Evolutionary conservation across 805 yeast genomes (phyloP), one percentile per base, ranked within the genome.

Genomic region (Schizosaccharomyces japonicus): DNA sequence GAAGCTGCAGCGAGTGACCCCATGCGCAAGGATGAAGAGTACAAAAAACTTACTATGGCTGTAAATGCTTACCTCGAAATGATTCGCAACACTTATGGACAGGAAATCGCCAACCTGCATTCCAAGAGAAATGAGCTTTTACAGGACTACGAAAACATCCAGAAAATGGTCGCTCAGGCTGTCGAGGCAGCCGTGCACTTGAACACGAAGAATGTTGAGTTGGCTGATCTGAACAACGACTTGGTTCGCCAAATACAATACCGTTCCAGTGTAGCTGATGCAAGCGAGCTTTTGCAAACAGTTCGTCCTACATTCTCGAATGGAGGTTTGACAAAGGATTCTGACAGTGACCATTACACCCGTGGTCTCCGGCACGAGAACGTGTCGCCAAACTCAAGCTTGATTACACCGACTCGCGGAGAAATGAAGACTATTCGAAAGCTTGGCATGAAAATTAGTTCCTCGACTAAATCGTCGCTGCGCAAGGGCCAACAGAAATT

Each of bases 161-260:
- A 53, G 39, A 51, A 51, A 29, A 47, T 52, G 32, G 52, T 58
- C 15, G 57, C 55, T 32, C 50, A 49, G 36, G 54, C 59, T 10
- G 50, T 55, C 13, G 63, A 57, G 17, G 67, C 63, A 48, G 51
- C 57, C 11, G 51, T 56, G 26, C 33, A 59, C 25, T 55, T 65
- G 31, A 55, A 55, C 39, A 50, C 57, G 15, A 56, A 59, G 49
- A 63, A 62, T 51, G 49, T 56, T 11, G 67, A 65, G 52, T 56
- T 64, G 23, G 53, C 55, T 6, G 66, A 64, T 28, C 52, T 63
- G 57, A 63, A 64, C 52, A 57, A 56, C 31, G 66, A 61, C 50
- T 56, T 65, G 23, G 55, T 63, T 11, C 53, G 58, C 32, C 64
- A 62, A 44, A 42, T 42, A 6, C 46, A 42, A 5, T n/a, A n/a